Base-by-base conservation (phyloP, 768 basidiomycete species). In the Sistotremastrum niveocremeum region DNA sequence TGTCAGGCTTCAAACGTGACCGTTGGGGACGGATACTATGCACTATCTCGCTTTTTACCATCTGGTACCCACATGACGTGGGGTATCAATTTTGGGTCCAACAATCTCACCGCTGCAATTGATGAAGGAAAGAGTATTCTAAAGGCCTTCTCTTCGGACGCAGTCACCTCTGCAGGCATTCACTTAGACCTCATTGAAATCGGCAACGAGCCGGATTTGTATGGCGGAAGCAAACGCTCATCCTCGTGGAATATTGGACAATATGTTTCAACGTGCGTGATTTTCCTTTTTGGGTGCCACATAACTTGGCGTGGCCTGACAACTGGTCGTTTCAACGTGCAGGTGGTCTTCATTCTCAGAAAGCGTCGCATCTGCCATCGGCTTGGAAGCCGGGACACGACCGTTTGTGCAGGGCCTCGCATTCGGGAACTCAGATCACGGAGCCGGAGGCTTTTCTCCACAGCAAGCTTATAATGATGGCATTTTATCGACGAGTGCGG, bases 181-280 rank as follows among this genome's bases (percentile, higher is more conserved):
- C 61, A 60, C 2, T 64, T 79, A 12, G 76, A 77, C 46, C 67
- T 69, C n/a, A 64, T 80, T 45, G 76, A 80, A 53, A 67, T 77
- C 40, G 78, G 78, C 7, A 79, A 81, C 43, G 76, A 80, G 58
- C 64, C 77, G 0, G 75, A 81, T 56, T 55, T 79, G 7, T 80
- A 77, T 56, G 74, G 75, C 46, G 71, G 70, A 2, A 56, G 61
- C 8, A 63, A 76, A 42, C 44, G 63, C 34, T 20, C 47, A 3
- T 52, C 54, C 4, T 56, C 51, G 10, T 76, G 69, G 52, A 70
- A 56, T 41, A 56, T 67, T 28, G 51, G 59, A 5, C 60, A 73
- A 56, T 77, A 76, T 52, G 67, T 73, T 32, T 44, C 56, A 42
- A 65, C 77, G 77, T 77, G 55, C 45, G 71, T 63, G 4, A 39